Evolutionary conservation across 257 asterid genomes (phyloP), one percentile per base, ranked within the genome.

Genomic region (Ajuga chamaepitys): DNA sequence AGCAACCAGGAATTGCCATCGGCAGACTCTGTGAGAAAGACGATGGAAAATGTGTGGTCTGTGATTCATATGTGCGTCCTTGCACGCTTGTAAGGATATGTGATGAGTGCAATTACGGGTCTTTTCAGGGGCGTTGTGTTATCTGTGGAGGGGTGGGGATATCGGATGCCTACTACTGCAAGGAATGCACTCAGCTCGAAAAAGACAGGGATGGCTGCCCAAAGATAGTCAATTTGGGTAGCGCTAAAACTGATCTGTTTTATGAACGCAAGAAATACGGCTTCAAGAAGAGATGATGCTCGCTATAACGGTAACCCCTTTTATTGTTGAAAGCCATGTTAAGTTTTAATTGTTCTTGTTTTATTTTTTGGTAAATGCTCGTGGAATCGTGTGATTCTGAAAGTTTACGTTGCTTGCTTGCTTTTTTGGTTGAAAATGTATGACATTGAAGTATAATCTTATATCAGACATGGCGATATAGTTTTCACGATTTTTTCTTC

Each of bases 101-200:
- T 56, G 97, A 90, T 34, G 95, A 90, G 63, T 90, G 97, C 80
- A 90, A 90, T 75, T 90, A 90, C 14, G 96, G 97, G 9, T 90
- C 97, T 26, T 90, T 90, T 44, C 97, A 88, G 59, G 95, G 97
- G 1, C 83, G 95, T 4, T 91, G 96, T 37, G 95, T 88, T 45
- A 86, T 91, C 77, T 91, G 93, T 12, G 97, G 97, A 14, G 97
- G 96, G 4, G 96, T 90, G 25, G 97, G 97, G 17, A 90, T 90
- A 28, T 90, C 97, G 0, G 93, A 91, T 45, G 97, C 97, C 20
- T 91, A 91, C 80, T 91, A 91, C 70, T 91, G 96, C 82, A 91
- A 91, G 72, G 96, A 91, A 80, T 91, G 98, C 64, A 91, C 98
- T 10, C 98, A 88, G 78, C 88, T 81, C 75, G 98, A 88, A 68